Base-by-base conservation (phyloP, 352 stramenopile species). In the Pythium periplocum region DNA sequence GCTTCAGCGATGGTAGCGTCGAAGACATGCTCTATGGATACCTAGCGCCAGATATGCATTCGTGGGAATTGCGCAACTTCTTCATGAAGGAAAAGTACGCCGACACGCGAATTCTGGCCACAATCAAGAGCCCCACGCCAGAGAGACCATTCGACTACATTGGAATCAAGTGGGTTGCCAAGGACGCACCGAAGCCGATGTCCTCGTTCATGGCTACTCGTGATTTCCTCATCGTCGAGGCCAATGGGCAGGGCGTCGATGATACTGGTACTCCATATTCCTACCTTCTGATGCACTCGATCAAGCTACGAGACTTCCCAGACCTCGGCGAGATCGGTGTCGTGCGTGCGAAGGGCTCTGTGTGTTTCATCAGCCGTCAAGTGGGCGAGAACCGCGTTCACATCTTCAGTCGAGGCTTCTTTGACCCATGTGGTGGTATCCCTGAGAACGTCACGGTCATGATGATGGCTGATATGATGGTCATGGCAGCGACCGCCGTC, bases 151-250 rank as follows among this genome's bases (percentile, higher is more conserved):
- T 69, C 56, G 65, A 60, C 11, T 86, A 76, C 52, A 53, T 82
- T 6, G 69, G 58, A 3, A 48, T 83, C 53, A 86, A 83, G 49
- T 86, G 75, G 75, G 78, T 83, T 55, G 71, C 68, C 0, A 78
- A 77, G 48, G 73, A 83, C 43, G 51, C 73, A 7, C 65, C 75
- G 11, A 63, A 48, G 5, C 41, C 75, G 30, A 47, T 83, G 3
- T 65, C 61, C 8, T 69, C 61, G 2, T 69, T 83, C 43, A 62
- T 79, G 31, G 62, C 76, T 35, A 71, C 64, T 8, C 68, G 75
- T n/a, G 73, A 86, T 47, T 78, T 80, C 40, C 48, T 84, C 17
- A 62, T 84, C 36, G 45, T 82, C 35, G 73, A 86, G 37, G 68
- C 62, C 1, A 75, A 66, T 0, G 75, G 76, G 0, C 47, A 70